Conservation (phyloP, 768 basidiomycete species). For the Tulasnella sp. region DNA sequence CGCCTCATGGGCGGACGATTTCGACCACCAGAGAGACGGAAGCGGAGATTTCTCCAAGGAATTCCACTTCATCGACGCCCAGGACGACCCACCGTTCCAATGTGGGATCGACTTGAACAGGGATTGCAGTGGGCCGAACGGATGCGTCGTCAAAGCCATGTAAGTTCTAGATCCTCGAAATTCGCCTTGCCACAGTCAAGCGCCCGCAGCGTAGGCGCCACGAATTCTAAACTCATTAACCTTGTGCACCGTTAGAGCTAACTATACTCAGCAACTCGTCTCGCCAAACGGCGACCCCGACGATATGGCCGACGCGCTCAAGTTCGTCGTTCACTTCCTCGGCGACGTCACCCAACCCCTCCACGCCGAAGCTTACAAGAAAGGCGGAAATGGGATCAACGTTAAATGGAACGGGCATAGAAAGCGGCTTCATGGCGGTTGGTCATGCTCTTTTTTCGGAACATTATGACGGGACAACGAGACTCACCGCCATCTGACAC, state of each 20-base stretch:
- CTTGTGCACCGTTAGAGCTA: not conserved
- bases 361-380: not conserved
- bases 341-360: constrained; percentile 21
- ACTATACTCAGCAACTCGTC: constrained; percentile 11
- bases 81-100: too few relatives aligned
- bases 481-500: not conserved
- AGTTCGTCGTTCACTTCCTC: constrained; percentile 14
- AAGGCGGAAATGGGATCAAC: not conserved
- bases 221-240: not conserved
- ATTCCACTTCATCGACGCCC: too few relatives aligned
- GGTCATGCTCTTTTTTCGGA: not conserved
- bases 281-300: not conserved
- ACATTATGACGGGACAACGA: not conserved
- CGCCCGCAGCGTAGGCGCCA: too few relatives aligned
- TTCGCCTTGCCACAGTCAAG: too few relatives aligned
- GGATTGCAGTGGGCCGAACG: too few relatives aligned
- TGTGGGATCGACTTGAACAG: too few relatives aligned
- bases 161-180: too few relatives aligned
- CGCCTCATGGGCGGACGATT: constrained; percentile 31
- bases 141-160: too few relatives aligned
- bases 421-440: not conserved
- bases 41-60: not conserved
- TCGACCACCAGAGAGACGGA: not conserved
- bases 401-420: constrained; percentile 1
- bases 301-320: constrained; percentile 20